Evolutionary conservation across 305 asterid genomes (phyloP), one percentile per base, ranked within the genome.

Genomic region (Withania somnifera): DNA sequence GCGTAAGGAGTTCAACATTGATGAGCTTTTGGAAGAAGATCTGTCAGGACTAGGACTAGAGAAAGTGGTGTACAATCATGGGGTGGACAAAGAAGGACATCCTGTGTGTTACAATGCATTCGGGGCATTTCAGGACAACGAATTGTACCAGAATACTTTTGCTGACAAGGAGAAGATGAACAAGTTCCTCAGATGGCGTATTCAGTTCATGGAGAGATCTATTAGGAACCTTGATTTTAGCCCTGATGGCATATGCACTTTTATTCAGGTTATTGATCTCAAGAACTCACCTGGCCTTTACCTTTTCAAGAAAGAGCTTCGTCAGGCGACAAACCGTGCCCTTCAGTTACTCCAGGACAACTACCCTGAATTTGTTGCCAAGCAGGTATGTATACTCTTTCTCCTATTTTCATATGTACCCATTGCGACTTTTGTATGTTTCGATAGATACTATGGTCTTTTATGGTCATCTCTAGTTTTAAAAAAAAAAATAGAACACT

Each of bases 361-460:
- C 73, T 95, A 95, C 53, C 99, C 99, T n/a, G 99, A 95, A 87
- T 95, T 92, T 64, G 98, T 92, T 63, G 99, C 98, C 40, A 95
- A 90, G 86, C 98, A 95, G 95, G 99, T 95, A 86, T 24, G 98
- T 95, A 86, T 24, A 5, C 24, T 50, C 36, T 61, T 30, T 34
- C 17, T n/a, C 68, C 19, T 50, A 38, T 40, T 22, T 81, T 77
- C 20, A 14, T 71, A 13, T 66, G 22, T 67, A n/a, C n/a, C n/a
- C n/a, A n/a, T 36, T 32, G 1, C 34, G 1, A 30, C 2, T 30
- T 3, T 64, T 3, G 45, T 64, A n/a, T 28, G 75, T 66, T 66
- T 36, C 10, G 10, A 10, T 36, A 19, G 38, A 30, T 6, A 40
- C 56, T 40, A 45, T 61, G 20, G 68, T 11, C n/a, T 26, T 60